Base-by-base conservation (phyloP, 2,329 filamentous ascomycete species). In the Thyridium curvatum region DNA sequence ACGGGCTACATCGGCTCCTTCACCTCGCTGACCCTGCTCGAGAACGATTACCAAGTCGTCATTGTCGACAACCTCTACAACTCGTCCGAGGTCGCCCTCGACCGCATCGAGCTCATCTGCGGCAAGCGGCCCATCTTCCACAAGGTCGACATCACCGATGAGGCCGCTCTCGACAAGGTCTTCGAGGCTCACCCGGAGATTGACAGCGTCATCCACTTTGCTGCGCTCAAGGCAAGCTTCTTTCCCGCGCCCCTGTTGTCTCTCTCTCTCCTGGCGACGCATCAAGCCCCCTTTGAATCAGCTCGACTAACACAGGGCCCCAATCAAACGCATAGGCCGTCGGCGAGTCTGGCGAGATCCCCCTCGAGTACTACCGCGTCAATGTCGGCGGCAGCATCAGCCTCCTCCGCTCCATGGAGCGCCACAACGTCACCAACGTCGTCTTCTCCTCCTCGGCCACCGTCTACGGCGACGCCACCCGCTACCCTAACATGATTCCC, bases 1-100 rank as follows among this genome's bases (percentile, higher is more conserved):
- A 95, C 90, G 49, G 93, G 93, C 71, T 98, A 98, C 75, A 98
- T 98, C 66, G 93, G 93, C 62, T 97, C 91, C 37, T 97, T 97
- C 74, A 98, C 93, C 45, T 74, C 86, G 41, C 82, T 98, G 37
- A 84, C 89, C 39, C 86, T 98, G 18, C 86, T 98, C 51, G 77
- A 96, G 60, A 86, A 93, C 58, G 90, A 82, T 63, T 97, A 97
- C 77, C 83, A 97, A 63, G 93, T 98, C 47, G 85, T 98, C 61
- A 88, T 98, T 48, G 82, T 93, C 51, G 93, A 98, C 71, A 97
- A 82, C 67, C 79, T 97, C 50, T 95, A 94, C 83, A 98, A 98
- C 69, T 96, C 93, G 35, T 95, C 86, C 45, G 74, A 83, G 55
- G 90, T 95, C 56, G 87, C 86, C 48, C 68, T 98, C 53, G 91